These are phyloP conservation scores for Ensete ventricosum DNA, from an alignment of 176 grass and related monocot species.

Conservation along the genomic window DNA sequence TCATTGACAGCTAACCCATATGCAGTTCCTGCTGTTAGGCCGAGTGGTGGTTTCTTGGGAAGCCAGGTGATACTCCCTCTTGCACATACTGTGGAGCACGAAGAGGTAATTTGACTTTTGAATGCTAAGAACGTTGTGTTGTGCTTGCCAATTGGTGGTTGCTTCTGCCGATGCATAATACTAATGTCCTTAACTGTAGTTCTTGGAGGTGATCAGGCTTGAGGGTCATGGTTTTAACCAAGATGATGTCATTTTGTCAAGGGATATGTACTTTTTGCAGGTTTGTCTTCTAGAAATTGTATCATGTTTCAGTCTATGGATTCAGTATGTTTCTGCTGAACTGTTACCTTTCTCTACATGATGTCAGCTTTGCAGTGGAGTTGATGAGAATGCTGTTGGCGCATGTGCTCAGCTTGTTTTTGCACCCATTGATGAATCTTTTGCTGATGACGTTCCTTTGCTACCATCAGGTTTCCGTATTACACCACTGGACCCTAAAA, in stretches of 20 bases:
- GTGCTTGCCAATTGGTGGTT: not conserved
- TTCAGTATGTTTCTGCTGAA: not conserved
- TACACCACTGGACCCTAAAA: constrained; percentile 61
- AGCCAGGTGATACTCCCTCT: constrained; percentile 78
- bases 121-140: not conserved
- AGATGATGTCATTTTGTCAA: constrained; percentile 60
- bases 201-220: constrained; percentile 80
- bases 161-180: constrained; percentile 1
- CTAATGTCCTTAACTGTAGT: constrained; percentile 30
- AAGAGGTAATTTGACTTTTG: constrained; percentile 46
- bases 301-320: not conserved
- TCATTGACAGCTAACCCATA: constrained; percentile 63
- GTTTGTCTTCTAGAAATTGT: constrained; percentile 17
- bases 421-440: constrained; percentile 90
- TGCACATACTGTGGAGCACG: constrained; percentile 68
- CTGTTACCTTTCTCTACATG: not conserved
- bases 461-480: constrained; percentile 84
- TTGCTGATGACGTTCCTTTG: constrained; percentile 75
- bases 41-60: constrained; percentile 55
- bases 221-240: constrained; percentile 83
- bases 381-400: constrained; percentile 68
- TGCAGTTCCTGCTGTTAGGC: constrained; percentile 61
- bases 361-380: constrained; percentile 63
- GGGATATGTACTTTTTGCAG: constrained; percentile 84
- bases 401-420: constrained; percentile 83